Evolutionary conservation across 208 protist species (phyloP).

Genomic region (Leishmania arabica): DNA sequence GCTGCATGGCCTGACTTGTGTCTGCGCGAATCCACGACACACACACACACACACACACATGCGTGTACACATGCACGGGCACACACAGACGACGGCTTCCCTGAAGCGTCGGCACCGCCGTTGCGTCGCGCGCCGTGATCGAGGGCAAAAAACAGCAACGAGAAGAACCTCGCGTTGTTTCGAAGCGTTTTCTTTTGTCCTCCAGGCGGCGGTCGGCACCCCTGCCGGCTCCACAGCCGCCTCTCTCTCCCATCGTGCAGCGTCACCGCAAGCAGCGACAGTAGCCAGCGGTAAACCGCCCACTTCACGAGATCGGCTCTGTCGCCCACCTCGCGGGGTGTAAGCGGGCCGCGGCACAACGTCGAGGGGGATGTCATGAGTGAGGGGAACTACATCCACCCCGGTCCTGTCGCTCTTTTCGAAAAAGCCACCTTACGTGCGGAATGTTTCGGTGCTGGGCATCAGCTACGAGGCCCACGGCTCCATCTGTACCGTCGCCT

Average conservation of each 20-base stretch:
- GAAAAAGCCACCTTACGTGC: constrained; percentile 25
- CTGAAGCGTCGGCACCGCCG: not conserved
- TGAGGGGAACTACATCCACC: constrained; percentile 33
- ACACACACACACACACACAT: not conserved
- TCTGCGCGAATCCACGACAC: not conserved
- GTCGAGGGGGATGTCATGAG: not conserved
- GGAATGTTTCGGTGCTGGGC: constrained; percentile 45
- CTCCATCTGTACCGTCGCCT: constrained; percentile 33
- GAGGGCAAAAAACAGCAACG: too few relatives aligned
- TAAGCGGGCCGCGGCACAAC: not conserved
- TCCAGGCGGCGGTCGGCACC: not conserved
- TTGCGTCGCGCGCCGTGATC: too few relatives aligned
- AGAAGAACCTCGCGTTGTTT: not conserved
- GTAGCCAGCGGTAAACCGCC: not conserved
- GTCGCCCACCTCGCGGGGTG: not conserved
- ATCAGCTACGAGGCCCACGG: constrained; percentile 50
- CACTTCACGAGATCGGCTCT: not conserved
- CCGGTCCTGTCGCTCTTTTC: constrained; percentile 34
- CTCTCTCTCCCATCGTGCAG: not conserved
- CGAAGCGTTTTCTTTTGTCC: not conserved
- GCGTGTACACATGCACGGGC: not conserved
- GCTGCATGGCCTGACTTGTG: not conserved
- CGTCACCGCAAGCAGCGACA: not conserved
- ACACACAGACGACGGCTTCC: not conserved
- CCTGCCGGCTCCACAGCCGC: too few relatives aligned